These are phyloP conservation scores for Arabis alpina DNA, from an alignment of 345 rosid species.

Conservation along the genomic window DNA sequence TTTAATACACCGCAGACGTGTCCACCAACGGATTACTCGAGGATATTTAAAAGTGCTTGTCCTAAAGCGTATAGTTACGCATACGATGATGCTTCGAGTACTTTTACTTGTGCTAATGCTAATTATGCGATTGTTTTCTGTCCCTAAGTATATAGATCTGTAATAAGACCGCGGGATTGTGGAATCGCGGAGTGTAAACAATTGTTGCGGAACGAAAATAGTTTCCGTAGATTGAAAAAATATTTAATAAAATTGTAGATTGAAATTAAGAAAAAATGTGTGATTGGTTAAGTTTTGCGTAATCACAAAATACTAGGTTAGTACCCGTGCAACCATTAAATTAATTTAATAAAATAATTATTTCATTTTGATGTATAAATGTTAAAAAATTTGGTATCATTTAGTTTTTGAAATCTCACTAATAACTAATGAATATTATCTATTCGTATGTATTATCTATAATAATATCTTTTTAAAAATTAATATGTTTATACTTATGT, in stretches of 20 bases:
- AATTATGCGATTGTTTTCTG: conserved; percentile 77
- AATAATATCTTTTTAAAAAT: no score
- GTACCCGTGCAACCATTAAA: no score
- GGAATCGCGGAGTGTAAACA: background rate
- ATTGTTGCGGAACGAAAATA: background rate
- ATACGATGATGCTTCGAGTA: conserved; percentile 83
- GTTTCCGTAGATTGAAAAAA: background rate
- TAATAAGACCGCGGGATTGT: background rate
- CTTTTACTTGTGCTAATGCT: conserved; percentile 74
- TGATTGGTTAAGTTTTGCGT: no score
- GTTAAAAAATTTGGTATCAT: no score
- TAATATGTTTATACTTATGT: no score
- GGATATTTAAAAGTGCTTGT: conserved; percentile 76
- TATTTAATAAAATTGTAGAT: background rate
- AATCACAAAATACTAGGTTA: no score
- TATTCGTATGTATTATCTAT: no score
- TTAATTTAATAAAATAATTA: no score
- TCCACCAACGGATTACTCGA: conserved; percentile 65
- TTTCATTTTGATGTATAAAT: no score
- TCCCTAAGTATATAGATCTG: conserved; percentile 26
- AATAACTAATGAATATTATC: no score
- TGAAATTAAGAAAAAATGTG: background rate
- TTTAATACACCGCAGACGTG: conserved; percentile 67
- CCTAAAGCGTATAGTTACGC: conserved; percentile 92
- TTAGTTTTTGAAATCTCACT: no score